Conservation (phyloP, 2,329 filamentous ascomycete species). For the Fusarium scirpi region DNA sequence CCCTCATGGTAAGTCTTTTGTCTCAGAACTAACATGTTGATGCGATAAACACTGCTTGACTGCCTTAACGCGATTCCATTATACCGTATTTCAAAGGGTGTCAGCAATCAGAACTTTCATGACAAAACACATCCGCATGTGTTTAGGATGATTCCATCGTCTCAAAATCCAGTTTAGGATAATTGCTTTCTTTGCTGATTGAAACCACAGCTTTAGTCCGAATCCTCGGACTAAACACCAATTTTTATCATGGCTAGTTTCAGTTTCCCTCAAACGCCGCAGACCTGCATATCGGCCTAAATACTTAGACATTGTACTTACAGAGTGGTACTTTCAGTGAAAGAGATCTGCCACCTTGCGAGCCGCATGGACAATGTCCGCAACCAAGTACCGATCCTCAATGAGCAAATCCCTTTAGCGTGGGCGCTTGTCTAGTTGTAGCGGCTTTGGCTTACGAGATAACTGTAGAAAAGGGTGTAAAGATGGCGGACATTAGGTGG, state of each 20-base stretch:
- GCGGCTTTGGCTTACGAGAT: conserved; percentile 45
- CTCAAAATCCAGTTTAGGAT: neutral
- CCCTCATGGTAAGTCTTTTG: conserved; percentile 8
- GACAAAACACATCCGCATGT: conserved; percentile 5
- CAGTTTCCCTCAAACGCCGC: conserved; percentile 12
- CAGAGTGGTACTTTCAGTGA: neutral
- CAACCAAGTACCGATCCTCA: conserved; percentile 8
- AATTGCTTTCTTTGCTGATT: neutral
- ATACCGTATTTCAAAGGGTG: neutral
- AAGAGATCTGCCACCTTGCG: neutral
- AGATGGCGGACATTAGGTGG: conserved; percentile 42
- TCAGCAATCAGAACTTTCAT: neutral
- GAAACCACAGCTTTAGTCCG: conserved; percentile 20
- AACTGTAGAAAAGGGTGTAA: conserved; percentile 18
- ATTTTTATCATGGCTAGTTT: conserved; percentile 3
- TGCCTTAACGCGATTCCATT: neutral
- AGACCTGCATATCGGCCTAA: conserved; percentile 12
- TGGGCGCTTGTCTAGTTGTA: conserved; percentile 36
- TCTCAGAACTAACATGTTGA: conserved; percentile 6
- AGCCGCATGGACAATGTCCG: conserved; percentile 31
- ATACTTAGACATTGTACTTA: neutral
- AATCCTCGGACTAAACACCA: conserved; percentile 32
- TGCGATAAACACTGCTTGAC: conserved; percentile 11
- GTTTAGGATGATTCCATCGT: conserved; percentile 15
- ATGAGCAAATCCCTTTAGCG: conserved; percentile 28